These are phyloP conservation scores for Camelina neglecta DNA, from an alignment of 345 rosid species.

Conservation along the genomic window DNA sequence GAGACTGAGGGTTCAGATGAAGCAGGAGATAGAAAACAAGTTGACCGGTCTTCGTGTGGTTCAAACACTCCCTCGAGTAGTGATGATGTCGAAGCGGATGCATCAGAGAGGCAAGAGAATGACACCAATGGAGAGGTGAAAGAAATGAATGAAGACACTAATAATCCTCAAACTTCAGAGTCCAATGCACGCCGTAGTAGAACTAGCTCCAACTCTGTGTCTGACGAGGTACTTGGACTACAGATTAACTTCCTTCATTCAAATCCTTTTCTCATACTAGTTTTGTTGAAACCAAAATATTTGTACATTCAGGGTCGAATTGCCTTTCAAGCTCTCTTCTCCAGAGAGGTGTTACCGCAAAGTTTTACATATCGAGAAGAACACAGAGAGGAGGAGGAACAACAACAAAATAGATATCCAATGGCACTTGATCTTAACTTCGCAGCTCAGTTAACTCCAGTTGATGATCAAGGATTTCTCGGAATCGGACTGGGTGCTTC, in stretches of 20 bases:
- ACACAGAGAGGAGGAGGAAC: constrained; percentile 47
- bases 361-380: constrained; percentile 67
- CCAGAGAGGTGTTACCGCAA: constrained; percentile 82
- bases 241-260: neutral
- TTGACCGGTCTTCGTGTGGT: constrained; percentile 92
- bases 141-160: constrained; percentile 54
- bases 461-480: constrained; percentile 51
- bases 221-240: constrained; percentile 67
- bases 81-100: constrained; percentile 80
- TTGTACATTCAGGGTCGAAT: constrained; percentile 68
- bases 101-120: constrained; percentile 61
- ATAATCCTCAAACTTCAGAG: constrained; percentile 51
- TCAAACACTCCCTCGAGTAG: constrained; percentile 89
- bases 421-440: constrained; percentile 59
- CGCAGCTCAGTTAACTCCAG: constrained; percentile 36
- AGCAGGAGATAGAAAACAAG: constrained; percentile 66
- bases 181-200: constrained; percentile 62
- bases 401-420: constrained; percentile 42
- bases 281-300: neutral
- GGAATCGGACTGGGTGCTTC: constrained; percentile 62
- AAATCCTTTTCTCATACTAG: constrained; percentile 5
- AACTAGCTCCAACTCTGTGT: constrained; percentile 68
- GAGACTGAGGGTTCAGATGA: constrained; percentile 60
- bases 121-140: constrained; percentile 51
- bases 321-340: constrained; percentile 91